phyloP scores from a whole-genome alignment of 257 asterid genomes.

The Solanum peruvianum region DNA sequence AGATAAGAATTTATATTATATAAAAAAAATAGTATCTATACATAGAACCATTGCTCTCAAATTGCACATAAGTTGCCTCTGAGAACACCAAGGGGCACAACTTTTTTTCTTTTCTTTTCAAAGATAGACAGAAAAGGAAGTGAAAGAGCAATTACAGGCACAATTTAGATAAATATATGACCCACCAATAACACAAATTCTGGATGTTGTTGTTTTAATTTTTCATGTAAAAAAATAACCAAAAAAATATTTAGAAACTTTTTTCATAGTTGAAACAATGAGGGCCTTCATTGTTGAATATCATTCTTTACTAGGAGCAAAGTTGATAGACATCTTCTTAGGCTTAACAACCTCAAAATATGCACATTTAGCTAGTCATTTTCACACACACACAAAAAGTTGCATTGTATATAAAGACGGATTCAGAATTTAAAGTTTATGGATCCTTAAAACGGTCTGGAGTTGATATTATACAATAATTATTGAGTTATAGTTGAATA shows the following conservation, averaged over 20 bases:
- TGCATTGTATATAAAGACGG: accelerated
- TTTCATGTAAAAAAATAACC: constrained; percentile 1
- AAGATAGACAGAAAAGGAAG: neutral
- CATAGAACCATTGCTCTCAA: neutral
- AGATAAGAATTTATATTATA: neutral
- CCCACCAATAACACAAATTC: constrained; percentile 35
- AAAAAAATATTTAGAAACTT: constrained; percentile 2
- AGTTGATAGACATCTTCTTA: constrained; percentile 5
- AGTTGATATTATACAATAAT: neutral
- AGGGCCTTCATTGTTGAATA: constrained; percentile 24
- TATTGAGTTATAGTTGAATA: neutral
- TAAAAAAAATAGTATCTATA: neutral
- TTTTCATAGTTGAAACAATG: neutral
- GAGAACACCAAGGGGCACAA: neutral
- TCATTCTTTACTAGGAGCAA: constrained; percentile 11
- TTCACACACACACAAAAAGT: neutral
- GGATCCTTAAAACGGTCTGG: no score
- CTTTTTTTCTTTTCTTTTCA: neutral
- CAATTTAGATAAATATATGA: neutral
- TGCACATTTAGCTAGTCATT: neutral
- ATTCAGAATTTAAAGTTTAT: neutral
- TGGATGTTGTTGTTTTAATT: constrained; percentile 16
- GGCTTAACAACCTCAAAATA: neutral
- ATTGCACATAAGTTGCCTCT: neutral
- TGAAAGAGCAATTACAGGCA: constrained; percentile 5